phyloP scores from a whole-genome alignment of 805 yeast species.

The Myxozyma lipomycoides region DNA sequence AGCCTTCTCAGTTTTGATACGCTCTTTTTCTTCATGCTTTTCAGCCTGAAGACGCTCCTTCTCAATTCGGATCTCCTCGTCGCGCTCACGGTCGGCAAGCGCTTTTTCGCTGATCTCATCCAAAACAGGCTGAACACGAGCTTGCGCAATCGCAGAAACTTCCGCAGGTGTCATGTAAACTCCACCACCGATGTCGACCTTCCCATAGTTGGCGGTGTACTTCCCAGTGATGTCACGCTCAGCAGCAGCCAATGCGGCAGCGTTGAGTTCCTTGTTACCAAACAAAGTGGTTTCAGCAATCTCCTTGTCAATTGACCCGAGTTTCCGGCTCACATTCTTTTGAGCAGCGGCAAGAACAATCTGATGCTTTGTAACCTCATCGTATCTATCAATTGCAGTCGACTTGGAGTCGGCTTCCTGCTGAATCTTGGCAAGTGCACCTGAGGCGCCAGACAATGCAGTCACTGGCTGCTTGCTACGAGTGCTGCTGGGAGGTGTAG shows the following conservation, averaged over 20 bases:
- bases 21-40: conserved; percentile 22
- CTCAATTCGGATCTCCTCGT: conserved; percentile 27
- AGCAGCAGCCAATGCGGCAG: conserved; percentile 72
- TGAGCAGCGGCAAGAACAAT: conserved; percentile 52
- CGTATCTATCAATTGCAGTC: background rate
- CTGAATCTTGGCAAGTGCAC: conserved; percentile 20
- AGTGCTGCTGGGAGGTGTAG: conserved; percentile 18
- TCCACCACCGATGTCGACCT: conserved; percentile 85
- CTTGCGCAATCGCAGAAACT: conserved; percentile 72
- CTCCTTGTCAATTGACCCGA: conserved; percentile 43
- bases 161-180: conserved; percentile 69
- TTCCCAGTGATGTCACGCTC: conserved; percentile 57
- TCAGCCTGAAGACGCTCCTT: conserved; percentile 25
- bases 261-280: conserved; percentile 55
- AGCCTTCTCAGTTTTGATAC: conserved; percentile 12
- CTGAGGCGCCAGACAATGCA: conserved; percentile 30
- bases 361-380: conserved; percentile 29
- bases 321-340: conserved; percentile 44
- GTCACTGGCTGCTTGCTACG: conserved; percentile 25
- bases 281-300: conserved; percentile 42
- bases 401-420: conserved; percentile 6
- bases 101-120: conserved; percentile 69
- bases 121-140: conserved; percentile 78
- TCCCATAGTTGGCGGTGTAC: conserved; percentile 50
- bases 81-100: conserved; percentile 53